Evolutionary conservation across 345 rosid genomes (phyloP), one percentile per base, ranked within the genome.

Genomic region (Rhodamnia rubescens): DNA sequence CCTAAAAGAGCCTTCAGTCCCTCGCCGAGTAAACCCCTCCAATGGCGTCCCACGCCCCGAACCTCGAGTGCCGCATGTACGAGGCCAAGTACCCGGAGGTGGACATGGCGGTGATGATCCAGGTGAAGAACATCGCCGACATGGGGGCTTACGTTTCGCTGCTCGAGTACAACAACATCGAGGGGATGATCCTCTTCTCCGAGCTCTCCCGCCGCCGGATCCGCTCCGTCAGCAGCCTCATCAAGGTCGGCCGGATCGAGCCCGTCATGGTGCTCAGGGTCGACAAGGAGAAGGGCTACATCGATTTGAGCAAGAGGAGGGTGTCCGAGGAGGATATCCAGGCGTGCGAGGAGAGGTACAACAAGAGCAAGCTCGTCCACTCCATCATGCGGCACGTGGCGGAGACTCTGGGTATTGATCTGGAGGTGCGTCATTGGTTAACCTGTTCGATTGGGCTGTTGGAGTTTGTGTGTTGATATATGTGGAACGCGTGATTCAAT

Each of bases 151-250:
- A 96, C 84, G 99, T 97, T 27, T 94, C 98, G 2, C 90, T 97
- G 44, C 95, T 97, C 15, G 99, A 96, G 90, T 97, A 96, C 98
- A 97, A 96, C 89, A 97, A 97, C 88, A 96, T 95, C 21, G 99
- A 97, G 88, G 99, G 99, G 4, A 95, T 97, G 98, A 97, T 97
- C 87, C 90, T 97, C 49, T 97, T 97, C 93, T 96, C 99, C 50
- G 99, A 97, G 98, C 98, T 97, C 82, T 97, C 99, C 24, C 98
- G 99, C 80, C 99, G 99, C 85, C 95, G 99, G 83, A 97, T 97
- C 91, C 96, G 99, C 36, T 96, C 99, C 69, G 99, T 96, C 83
- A 97, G 96, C 85, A 95, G 98, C 88, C 89, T 97, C 83, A 96
- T 97, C 88, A 97, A 94, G 93, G 98, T 97, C 7, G 99, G 99